phyloP scores from a whole-genome alignment of 768 basidiomycete genomes.

The Tulasnella sp. region DNA sequence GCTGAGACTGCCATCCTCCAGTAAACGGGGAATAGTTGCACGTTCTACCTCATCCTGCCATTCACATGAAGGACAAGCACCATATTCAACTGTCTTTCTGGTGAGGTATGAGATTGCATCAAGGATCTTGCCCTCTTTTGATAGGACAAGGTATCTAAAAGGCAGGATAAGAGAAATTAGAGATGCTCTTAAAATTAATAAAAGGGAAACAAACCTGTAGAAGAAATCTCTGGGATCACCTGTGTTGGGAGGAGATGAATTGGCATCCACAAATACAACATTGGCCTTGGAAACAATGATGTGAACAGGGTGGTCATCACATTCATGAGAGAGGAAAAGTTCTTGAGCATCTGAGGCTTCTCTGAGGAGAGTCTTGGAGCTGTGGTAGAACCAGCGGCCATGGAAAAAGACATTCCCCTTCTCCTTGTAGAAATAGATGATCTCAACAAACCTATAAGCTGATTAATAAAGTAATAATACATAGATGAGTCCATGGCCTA shows the following conservation, averaged over 20 bases:
- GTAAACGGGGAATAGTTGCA: conserved; percentile 24
- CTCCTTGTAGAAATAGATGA: conserved; percentile 40
- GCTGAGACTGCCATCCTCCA: conserved; percentile 33
- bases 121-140: conserved; percentile 37
- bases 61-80: neutral
- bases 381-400: conserved; percentile 65
- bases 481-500: conserved; percentile 22
- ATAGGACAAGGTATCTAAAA: conserved; percentile 30
- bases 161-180: neutral
- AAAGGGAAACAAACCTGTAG: conserved; percentile 38
- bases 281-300: conserved; percentile 38
- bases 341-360: conserved; percentile 54
- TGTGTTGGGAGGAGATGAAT: conserved; percentile 21
- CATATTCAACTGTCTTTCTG: conserved; percentile 43
- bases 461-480: neutral
- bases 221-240: conserved; percentile 35
- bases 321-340: conserved; percentile 47
- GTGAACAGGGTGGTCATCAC: conserved; percentile 33
- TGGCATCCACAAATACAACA: conserved; percentile 29
- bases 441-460: conserved; percentile 49
- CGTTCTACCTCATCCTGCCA: conserved; percentile 24
- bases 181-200: neutral
- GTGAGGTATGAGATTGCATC: conserved; percentile 26
- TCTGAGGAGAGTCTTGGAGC: conserved; percentile 44
- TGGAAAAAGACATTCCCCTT: conserved; percentile 34